Evolutionary conservation across 768 basidiomycete genomes (phyloP), one percentile per base, ranked within the genome.

Genomic region (Termitomyces sp.): DNA sequence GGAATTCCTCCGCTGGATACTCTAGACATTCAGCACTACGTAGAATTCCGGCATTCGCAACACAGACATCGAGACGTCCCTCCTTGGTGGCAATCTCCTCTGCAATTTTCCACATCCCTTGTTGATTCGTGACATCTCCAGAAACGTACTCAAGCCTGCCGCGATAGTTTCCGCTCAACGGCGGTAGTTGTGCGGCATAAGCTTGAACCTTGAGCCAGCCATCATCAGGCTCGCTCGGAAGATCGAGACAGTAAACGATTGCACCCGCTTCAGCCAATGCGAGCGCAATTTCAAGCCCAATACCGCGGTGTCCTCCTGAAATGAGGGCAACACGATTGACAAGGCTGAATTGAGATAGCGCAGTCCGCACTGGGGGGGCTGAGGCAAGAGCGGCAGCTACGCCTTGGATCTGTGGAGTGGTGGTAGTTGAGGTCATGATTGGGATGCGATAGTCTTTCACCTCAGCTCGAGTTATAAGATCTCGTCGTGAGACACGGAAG

Each of bases 21-120:
- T 86, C 80, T 63, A 86, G 65, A 54, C 82, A 83, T 26, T 79
- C 78, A 26, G 61, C 76, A 47, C 77, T 61, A 37, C 71, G 72
- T 62, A 85, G 62, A 46, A 88, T 79, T 9, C 87, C 88, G 31
- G 88, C 87, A 24, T 84, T 84, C 0, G 86, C 86, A 49, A 88
- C 67, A 59, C 85, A 86, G 18, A 84, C 72, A 64, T 90, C 87
- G 63, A 90, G 67, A 55, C 85, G 71, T 0, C 81, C 81, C 60
- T 88, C 86, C 65, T 75, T 77, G 50, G 79, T 69, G 0, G 75
- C 84, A 42, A 90, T 84, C 58, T 75, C 71, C 65, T 82, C 76
- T 36, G 75, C 74, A 36, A 69, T 64, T 65, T 73, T 77, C 83
- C 72, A 81, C 56, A 71, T 71, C 14, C 46, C 70, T 63, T 71